Evolutionary conservation across 2,329 filamentous ascomycete species (phyloP).

Genomic region (Aspergillus costaricaensis): DNA sequence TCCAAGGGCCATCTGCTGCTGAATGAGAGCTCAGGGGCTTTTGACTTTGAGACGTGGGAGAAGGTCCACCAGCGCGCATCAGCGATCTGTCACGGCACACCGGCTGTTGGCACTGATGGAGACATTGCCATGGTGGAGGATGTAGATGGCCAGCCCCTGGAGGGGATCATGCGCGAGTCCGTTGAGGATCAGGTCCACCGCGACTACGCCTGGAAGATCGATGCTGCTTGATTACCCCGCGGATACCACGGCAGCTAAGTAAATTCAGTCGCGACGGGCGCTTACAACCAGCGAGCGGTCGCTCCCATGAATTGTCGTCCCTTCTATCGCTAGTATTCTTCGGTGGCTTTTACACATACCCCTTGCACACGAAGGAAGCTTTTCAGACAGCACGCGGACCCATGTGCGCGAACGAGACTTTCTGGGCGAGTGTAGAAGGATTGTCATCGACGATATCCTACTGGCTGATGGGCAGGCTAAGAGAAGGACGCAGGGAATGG

Average conservation of each 20-base stretch:
- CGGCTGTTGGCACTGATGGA: constrained; percentile 38
- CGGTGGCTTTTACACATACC: background rate
- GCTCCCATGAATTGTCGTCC: background rate
- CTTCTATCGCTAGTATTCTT: background rate
- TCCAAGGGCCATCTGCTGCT: constrained; percentile 71
- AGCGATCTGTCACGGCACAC: constrained; percentile 61
- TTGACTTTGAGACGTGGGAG: constrained; percentile 76
- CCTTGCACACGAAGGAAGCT: background rate
- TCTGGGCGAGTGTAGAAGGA: background rate
- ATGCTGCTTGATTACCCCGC: constrained; percentile 32
- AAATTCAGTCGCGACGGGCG: background rate
- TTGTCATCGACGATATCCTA: background rate
- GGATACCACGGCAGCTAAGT: background rate
- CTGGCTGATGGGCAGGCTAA: constrained; percentile 1
- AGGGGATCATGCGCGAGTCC: constrained; percentile 62
- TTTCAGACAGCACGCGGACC: background rate
- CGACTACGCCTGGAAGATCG: constrained; percentile 43
- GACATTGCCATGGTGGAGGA: constrained; percentile 51
- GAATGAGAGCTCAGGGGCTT: constrained; percentile 78
- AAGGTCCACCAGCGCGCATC: constrained; percentile 66
- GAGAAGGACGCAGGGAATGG: background rate
- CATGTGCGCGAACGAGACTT: constrained; percentile 5
- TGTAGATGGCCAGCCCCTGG: constrained; percentile 49
- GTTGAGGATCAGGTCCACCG: constrained; percentile 58
- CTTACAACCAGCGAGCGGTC: background rate